phyloP scores from a whole-genome alignment of 2,329 filamentous ascomycete species.

The Penicillium aurantiogriseum region DNA sequence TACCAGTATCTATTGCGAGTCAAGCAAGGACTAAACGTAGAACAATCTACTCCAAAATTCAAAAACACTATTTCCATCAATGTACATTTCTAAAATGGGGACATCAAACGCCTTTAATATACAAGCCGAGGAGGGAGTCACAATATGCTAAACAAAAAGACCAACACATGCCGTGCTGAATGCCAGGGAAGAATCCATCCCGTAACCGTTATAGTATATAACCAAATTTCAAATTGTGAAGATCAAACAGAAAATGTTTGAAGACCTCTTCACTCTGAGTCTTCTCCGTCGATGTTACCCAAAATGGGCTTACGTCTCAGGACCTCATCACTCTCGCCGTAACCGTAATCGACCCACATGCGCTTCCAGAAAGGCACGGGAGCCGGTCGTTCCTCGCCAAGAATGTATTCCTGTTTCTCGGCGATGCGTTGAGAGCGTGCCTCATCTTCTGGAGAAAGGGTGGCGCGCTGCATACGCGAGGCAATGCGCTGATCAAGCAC shows the following conservation, averaged over 20 bases:
- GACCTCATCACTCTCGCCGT: constrained; percentile 42
- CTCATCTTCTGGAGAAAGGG: constrained; percentile 68
- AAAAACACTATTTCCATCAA: neutral
- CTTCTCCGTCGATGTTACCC: constrained; percentile 41
- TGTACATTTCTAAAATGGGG: constrained; percentile 11
- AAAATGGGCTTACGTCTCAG: constrained; percentile 40
- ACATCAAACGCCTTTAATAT: constrained; percentile 26
- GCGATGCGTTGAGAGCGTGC: constrained; percentile 61
- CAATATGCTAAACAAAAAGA: constrained; percentile 23
- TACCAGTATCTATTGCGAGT: constrained; percentile 8
- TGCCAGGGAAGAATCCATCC: constrained; percentile 16
- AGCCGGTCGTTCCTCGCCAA: constrained; percentile 56
- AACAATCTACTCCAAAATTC: neutral
- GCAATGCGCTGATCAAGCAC: constrained; percentile 74
- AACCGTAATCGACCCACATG: constrained; percentile 43
- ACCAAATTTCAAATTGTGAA: constrained; percentile 4
- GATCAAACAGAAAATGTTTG: neutral
- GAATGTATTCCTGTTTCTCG: constrained; percentile 66
- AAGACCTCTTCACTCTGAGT: constrained; percentile 12
- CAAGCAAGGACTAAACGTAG: constrained; percentile 4
- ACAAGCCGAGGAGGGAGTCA: constrained; percentile 22
- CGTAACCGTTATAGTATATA: constrained; percentile 25
- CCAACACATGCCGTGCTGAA: constrained; percentile 13
- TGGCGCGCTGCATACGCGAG: constrained; percentile 76
- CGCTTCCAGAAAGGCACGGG: constrained; percentile 40